A percentile compares a stretch with the other conserved stretches of the same genome.
Conservation (phyloP, 208 protist genomes). For the Acanthamoeba divionensis region DNA sequence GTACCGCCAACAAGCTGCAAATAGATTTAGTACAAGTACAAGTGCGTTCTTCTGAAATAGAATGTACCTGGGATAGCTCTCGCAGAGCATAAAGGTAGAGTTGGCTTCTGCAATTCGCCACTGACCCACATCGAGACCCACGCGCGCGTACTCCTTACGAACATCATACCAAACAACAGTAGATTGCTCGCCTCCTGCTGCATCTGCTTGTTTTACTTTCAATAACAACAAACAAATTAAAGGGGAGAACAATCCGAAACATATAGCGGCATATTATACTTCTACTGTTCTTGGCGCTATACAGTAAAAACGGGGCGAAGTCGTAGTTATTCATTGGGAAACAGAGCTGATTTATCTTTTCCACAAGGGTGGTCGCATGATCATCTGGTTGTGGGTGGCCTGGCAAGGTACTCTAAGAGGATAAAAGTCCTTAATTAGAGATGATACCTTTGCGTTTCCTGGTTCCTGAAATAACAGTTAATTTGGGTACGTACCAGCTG, state of each 20-base stretch:
- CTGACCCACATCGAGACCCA: background rate
- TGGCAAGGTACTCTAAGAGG: background rate
- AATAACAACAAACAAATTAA: background rate
- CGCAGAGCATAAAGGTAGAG: background rate
- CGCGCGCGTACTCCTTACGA: background rate
- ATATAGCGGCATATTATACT: too few relatives aligned
- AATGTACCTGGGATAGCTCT: constrained; percentile 52
- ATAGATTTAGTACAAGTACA: background rate
- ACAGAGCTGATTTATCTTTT: constrained; percentile 50
- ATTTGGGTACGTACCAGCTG: constrained; percentile 25
- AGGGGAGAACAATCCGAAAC: background rate
- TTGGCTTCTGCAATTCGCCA: background rate
- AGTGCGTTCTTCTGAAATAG: background rate
- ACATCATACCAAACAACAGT: too few relatives aligned
- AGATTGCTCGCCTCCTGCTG: background rate
- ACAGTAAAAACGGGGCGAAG: background rate
- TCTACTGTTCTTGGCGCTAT: too few relatives aligned
- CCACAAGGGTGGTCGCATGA: constrained; percentile 12
- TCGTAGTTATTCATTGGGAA: background rate
- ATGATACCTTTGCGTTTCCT: too few relatives aligned
- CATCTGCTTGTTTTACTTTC: background rate
- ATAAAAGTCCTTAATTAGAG: too few relatives aligned
- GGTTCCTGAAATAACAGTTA: too few relatives aligned
- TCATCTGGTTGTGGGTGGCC: background rate
- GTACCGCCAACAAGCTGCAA: background rate